phyloP scores from a whole-genome alignment of 1,284 basidiomycete species.

The Coniferiporia weirii region DNA sequence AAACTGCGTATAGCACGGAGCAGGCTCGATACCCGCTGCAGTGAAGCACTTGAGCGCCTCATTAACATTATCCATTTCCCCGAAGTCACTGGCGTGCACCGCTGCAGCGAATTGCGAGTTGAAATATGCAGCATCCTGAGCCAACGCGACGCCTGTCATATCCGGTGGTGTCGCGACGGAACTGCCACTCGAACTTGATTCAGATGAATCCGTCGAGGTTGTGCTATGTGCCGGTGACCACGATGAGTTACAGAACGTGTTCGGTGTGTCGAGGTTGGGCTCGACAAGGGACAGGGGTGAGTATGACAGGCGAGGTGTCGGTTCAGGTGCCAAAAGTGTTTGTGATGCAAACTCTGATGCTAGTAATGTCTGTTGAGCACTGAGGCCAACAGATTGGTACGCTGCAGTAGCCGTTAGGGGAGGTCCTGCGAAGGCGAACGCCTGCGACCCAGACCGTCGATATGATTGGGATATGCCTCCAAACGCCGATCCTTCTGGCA shows the following conservation, averaged over 20 bases:
- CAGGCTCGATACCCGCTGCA: neutral
- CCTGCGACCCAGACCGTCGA: neutral
- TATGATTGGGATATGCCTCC: constrained; percentile 2
- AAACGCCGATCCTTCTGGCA: constrained; percentile 10
- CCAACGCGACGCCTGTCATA: neutral
- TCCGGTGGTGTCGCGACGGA: constrained; percentile 2
- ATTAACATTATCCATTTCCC: neutral
- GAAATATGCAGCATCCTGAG: neutral
- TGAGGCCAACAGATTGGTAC: neutral
- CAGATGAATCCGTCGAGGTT: neutral
- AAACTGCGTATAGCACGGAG: neutral
- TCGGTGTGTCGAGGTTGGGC: constrained; percentile 8
- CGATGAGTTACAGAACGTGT: neutral
- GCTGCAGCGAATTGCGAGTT: neutral
- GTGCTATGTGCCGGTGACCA: constrained; percentile 10
- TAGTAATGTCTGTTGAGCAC: neutral
- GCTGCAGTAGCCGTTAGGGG: neutral
- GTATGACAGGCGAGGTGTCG: constrained; percentile 8
- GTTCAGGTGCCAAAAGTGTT: neutral
- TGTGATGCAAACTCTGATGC: neutral
- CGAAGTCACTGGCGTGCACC: neutral
- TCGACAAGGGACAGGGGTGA: constrained; percentile 4
- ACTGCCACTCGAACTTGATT: neutral
- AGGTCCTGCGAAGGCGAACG: constrained; percentile 11
- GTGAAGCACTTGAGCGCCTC: neutral